Evolutionary conservation across 2,329 filamentous ascomycete species (phyloP).

Genomic region (Furcasterigmium sp.): DNA sequence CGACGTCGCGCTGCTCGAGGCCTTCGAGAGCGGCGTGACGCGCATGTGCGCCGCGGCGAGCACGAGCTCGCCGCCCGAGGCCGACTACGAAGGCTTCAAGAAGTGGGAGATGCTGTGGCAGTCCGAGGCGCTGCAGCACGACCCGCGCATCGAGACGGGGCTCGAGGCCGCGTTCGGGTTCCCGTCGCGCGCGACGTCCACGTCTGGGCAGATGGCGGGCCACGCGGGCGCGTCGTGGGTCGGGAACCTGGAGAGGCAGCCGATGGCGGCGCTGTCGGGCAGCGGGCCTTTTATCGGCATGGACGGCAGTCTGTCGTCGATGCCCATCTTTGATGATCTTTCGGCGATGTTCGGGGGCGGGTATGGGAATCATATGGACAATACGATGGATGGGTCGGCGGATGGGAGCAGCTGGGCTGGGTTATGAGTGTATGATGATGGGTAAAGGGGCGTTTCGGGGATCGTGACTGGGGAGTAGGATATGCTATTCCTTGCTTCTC

Average conservation of each 20-base stretch:
- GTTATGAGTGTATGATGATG: background rate
- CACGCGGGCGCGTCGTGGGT: background rate
- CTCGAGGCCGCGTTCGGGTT: constrained; percentile 6
- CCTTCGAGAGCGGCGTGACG: constrained; percentile 41
- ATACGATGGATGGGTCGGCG: background rate
- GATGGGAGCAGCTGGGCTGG: constrained; percentile 1
- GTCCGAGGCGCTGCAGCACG: constrained; percentile 25
- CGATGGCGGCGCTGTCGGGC: constrained; percentile 18
- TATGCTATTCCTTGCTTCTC: too few species aligned
- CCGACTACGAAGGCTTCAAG: constrained; percentile 39
- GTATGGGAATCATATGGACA: constrained; percentile 1
- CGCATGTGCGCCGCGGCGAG: constrained; percentile 35
- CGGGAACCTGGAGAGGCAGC: constrained; percentile 3
- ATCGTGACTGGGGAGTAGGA: too few species aligned
- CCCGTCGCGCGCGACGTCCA: constrained; percentile 3
- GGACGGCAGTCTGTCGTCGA: constrained; percentile 28
- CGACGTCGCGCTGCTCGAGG: constrained; percentile 46
- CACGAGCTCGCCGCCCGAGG: constrained; percentile 27
- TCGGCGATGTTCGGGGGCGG: constrained; percentile 10
- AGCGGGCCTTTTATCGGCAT: constrained; percentile 28
- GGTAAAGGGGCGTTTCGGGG: background rate
- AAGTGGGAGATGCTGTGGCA: constrained; percentile 34
- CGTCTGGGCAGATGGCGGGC: constrained; percentile 5
- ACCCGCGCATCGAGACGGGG: constrained; percentile 16
- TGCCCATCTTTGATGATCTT: constrained; percentile 32